phyloP scores from a whole-genome alignment of 108 stramenopile species.

The Asterionellopsis glacialis region DNA sequence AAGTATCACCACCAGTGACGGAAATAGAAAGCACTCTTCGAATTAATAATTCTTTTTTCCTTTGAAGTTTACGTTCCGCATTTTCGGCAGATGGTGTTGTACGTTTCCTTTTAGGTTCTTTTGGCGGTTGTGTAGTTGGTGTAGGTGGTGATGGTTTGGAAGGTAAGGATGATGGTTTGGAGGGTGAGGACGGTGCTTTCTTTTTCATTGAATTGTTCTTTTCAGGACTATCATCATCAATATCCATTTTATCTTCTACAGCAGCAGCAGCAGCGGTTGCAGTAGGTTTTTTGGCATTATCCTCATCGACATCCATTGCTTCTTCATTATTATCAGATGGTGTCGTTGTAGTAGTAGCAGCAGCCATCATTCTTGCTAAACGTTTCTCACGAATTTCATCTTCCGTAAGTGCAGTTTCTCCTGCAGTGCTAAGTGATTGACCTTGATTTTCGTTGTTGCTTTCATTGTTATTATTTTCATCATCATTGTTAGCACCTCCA shows the following conservation, averaged over 20 bases:
- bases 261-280: slow-evolving; percentile 1
- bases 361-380: slow-evolving; percentile 53
- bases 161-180: slow-evolving; percentile 5
- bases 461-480: slow-evolving; percentile 11
- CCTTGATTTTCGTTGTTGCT: slow-evolving; percentile 5
- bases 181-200: background rate
- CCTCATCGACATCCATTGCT: slow-evolving; percentile 13
- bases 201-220: background rate
- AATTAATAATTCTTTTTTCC: slow-evolving; percentile 57
- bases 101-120: slow-evolving; percentile 25
- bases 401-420: slow-evolving; percentile 36
- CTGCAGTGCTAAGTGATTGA: slow-evolving; percentile 5
- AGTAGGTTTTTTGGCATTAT: background rate
- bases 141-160: slow-evolving; percentile 6
- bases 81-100: slow-evolving; percentile 22
- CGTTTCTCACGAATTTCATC: slow-evolving; percentile 79
- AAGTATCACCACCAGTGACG: background rate
- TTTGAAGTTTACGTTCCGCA: slow-evolving; percentile 50
- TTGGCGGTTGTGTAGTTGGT: slow-evolving; percentile 18
- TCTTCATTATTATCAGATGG: background rate
- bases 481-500: slow-evolving; percentile 19
- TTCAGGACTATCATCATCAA: background rate
- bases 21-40: slow-evolving; percentile 45
- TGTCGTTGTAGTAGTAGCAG: background rate
- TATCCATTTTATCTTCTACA: background rate